These are phyloP conservation scores for Fraxinus greggii DNA, from an alignment of 305 asterid genomes.

Conservation along the genomic window DNA sequence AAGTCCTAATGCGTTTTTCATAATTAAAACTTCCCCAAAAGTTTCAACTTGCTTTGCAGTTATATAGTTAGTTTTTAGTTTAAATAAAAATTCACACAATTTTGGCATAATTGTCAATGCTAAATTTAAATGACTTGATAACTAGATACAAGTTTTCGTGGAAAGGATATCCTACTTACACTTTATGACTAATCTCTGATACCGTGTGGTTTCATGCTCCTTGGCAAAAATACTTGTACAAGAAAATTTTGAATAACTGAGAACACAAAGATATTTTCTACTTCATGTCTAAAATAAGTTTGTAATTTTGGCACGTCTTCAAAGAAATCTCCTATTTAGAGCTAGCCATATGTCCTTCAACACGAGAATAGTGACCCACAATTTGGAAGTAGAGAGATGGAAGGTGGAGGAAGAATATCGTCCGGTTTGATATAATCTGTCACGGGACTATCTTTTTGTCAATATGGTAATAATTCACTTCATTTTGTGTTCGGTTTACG, in stretches of 20 bases:
- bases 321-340: neutral
- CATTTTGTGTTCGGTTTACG: neutral
- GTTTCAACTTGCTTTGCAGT: neutral
- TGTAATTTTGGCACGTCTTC: neutral
- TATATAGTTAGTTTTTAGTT: neutral
- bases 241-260: neutral
- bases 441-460: neutral
- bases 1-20: neutral
- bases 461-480: neutral
- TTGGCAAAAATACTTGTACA: neutral
- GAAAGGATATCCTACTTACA: neutral
- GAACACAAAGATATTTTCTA: neutral
- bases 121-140: neutral
- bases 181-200: neutral
- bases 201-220: neutral
- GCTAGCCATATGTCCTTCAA: neutral
- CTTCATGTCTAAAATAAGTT: neutral
- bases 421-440: neutral
- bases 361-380: neutral
- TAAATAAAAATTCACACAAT: neutral
- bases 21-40: neutral
- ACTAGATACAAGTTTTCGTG: neutral
- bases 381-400: neutral
- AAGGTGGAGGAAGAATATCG: neutral
- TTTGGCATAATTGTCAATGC: neutral